These are phyloP conservation scores for Cenococcum geophilum DNA, from an alignment of 495 filamentous ascomycete species.

Conservation along the genomic window DNA sequence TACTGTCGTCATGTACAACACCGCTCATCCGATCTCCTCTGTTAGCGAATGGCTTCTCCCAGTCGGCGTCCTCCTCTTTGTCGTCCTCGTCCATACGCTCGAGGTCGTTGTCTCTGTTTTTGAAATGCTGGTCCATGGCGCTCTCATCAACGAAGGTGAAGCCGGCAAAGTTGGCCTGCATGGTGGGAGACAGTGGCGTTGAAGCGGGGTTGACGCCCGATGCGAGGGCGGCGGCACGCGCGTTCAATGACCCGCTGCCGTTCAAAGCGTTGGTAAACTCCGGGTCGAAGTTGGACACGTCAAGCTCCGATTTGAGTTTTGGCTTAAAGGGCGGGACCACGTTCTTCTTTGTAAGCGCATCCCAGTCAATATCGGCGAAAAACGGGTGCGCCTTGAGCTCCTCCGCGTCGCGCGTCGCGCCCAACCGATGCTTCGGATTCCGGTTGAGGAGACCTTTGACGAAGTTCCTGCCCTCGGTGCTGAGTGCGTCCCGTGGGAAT, in stretches of 20 bases:
- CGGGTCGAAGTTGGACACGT: constrained; percentile 96
- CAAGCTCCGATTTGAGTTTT: constrained; percentile 86
- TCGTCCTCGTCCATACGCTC: constrained; percentile 67
- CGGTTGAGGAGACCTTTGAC: constrained; percentile 96
- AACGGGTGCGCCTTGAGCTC: constrained; percentile 93
- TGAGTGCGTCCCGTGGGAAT: constrained; percentile 90
- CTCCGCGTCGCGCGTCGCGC: constrained; percentile 84
- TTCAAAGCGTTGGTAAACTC: constrained; percentile 96
- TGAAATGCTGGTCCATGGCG: constrained; percentile 85
- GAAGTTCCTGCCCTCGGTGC: constrained; percentile 90
- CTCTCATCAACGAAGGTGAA: constrained; percentile 99
- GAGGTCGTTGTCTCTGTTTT: constrained; percentile 45
- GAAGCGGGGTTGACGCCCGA: constrained; percentile 73
- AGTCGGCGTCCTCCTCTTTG: constrained; percentile 28
- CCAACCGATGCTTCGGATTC: constrained; percentile 91
- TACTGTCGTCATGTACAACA: constrained; percentile 28
- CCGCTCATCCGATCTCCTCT: constrained; percentile 39
- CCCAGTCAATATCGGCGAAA: constrained; percentile 92
- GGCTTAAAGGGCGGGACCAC: constrained; percentile 98
- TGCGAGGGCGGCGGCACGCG: constrained; percentile 70
- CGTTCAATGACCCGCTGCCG: constrained; percentile 67
- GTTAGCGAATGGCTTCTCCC: constrained; percentile 23
- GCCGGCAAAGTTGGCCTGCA: constrained; percentile 96
- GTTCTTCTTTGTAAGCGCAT: constrained; percentile 73
- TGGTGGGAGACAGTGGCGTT: constrained; percentile 84